Evolutionary conservation across 2,329 filamentous ascomycete species (phyloP).

Genomic region (Alternaria ethzedia): DNA sequence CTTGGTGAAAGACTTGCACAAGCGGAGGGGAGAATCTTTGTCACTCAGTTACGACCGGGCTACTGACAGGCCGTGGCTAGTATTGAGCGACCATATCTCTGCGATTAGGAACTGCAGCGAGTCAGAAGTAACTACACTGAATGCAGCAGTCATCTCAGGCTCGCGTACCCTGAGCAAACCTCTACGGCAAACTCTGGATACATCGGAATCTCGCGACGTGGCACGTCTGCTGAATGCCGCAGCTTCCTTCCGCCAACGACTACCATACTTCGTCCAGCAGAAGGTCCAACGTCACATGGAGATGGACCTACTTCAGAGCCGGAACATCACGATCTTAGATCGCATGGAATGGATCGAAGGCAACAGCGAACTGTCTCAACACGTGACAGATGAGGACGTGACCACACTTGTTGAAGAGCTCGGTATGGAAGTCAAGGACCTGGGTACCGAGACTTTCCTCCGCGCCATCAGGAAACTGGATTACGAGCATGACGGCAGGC

Average conservation of each 20-base stretch:
- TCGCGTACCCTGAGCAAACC: constrained; percentile 24
- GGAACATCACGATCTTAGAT: constrained; percentile 64
- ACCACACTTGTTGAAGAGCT: constrained; percentile 66
- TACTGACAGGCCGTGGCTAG: constrained; percentile 78
- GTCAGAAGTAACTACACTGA: constrained; percentile 77
- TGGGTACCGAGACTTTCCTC: constrained; percentile 60
- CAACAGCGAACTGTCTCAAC: constrained; percentile 76
- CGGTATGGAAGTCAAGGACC: constrained; percentile 54
- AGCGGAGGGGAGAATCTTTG: constrained; percentile 80
- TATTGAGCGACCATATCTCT: constrained; percentile 81
- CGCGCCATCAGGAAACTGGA: constrained; percentile 58
- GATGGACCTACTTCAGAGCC: constrained; percentile 76
- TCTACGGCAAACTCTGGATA: constrained; percentile 42
- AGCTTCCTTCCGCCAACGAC: constrained; percentile 70
- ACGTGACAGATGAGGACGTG: constrained; percentile 78
- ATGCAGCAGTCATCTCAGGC: constrained; percentile 55
- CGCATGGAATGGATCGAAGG: constrained; percentile 81
- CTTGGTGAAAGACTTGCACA: constrained; percentile 83
- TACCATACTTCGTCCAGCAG: constrained; percentile 72
- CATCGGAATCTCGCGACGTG: constrained; percentile 54
- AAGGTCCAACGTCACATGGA: constrained; percentile 72
- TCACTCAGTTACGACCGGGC: constrained; percentile 76
- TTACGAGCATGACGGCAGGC: constrained; percentile 44
- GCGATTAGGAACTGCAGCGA: constrained; percentile 80
- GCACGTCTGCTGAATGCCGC: constrained; percentile 73